Conservation (phyloP, 2,329 filamentous ascomycete species). For the Arthroderma uncinatum region DNA sequence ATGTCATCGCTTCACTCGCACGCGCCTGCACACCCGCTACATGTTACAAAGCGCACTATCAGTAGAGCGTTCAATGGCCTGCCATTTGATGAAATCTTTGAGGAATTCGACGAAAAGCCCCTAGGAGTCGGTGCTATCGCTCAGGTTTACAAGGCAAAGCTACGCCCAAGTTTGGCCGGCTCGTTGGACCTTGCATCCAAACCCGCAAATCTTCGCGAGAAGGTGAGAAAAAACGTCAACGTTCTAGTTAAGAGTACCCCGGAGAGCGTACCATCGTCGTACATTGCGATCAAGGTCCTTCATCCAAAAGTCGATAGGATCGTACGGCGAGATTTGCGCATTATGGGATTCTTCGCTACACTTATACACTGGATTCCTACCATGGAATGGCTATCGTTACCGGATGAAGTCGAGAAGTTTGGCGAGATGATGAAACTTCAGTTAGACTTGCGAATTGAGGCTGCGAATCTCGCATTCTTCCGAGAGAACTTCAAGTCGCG, state of each 20-base stretch:
- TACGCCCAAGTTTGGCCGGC: slow-evolving; percentile 66
- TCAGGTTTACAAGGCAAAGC: slow-evolving; percentile 90
- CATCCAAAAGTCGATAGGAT: slow-evolving; percentile 84
- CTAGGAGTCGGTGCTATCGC: slow-evolving; percentile 92
- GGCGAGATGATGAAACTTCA: slow-evolving; percentile 99
- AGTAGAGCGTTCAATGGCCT: slow-evolving; percentile 70
- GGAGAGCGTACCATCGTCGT: slow-evolving; percentile 72
- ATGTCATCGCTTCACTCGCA: slow-evolving; percentile 95
- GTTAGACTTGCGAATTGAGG: slow-evolving; percentile 86
- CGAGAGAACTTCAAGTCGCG: slow-evolving; percentile 80
- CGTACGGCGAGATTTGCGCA: slow-evolving; percentile 79
- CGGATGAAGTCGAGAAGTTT: slow-evolving; percentile 87
- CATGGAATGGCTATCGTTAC: slow-evolving; percentile 93
- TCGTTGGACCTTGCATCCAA: slow-evolving; percentile 44
- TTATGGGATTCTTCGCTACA: slow-evolving; percentile 86
- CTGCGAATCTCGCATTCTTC: slow-evolving; percentile 76
- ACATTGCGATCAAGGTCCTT: slow-evolving; percentile 91
- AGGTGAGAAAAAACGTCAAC: slow-evolving; percentile 71
- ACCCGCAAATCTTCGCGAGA: slow-evolving; percentile 50
- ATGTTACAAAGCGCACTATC: slow-evolving; percentile 67
- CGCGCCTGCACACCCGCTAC: slow-evolving; percentile 80
- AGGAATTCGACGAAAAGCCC: slow-evolving; percentile 83
- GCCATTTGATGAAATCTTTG: slow-evolving; percentile 81
- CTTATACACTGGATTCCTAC: slow-evolving; percentile 79
- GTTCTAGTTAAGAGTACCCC: slow-evolving; percentile 77